phyloP scores from a whole-genome alignment of 352 stramenopile species.

The Pythium plurisporium region DNA sequence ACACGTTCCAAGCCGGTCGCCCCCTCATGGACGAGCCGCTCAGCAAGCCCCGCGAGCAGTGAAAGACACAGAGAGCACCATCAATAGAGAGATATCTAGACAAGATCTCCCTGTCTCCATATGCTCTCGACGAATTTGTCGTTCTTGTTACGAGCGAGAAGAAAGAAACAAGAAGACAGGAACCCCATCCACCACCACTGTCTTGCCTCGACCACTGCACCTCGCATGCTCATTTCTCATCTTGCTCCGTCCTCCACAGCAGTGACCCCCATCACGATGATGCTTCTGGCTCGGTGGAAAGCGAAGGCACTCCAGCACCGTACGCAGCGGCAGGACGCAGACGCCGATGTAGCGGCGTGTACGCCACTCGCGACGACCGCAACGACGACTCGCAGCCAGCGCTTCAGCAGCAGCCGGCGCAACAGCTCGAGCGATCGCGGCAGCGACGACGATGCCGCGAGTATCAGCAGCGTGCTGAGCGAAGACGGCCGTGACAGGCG shows the following conservation, averaged over 20 bases:
- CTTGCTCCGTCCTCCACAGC: neutral
- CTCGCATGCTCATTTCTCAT: neutral
- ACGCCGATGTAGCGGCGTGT: neutral
- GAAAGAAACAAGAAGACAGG: too few relatives aligned
- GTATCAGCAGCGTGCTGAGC: neutral
- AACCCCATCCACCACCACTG: neutral
- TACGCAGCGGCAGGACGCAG: neutral
- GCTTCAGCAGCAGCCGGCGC: neutral
- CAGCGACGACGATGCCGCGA: neutral
- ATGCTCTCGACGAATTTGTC: too few relatives aligned
- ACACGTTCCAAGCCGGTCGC: conserved; percentile 52
- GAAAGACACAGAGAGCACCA: neutral
- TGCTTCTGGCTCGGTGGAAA: conserved; percentile 12
- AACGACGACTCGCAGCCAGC: neutral
- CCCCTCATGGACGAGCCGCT: neutral
- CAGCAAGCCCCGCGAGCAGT: neutral
- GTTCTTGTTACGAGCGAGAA: too few relatives aligned
- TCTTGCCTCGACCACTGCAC: neutral
- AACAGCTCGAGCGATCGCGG: neutral
- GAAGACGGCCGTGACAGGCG: neutral
- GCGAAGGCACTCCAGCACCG: neutral
- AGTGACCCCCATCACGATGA: neutral
- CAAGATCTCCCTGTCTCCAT: too few relatives aligned
- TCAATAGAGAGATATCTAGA: neutral
- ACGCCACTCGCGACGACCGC: neutral